Conservation (phyloP, 2,329 filamentous ascomycete species). For the Aspergillus floridensis region DNA sequence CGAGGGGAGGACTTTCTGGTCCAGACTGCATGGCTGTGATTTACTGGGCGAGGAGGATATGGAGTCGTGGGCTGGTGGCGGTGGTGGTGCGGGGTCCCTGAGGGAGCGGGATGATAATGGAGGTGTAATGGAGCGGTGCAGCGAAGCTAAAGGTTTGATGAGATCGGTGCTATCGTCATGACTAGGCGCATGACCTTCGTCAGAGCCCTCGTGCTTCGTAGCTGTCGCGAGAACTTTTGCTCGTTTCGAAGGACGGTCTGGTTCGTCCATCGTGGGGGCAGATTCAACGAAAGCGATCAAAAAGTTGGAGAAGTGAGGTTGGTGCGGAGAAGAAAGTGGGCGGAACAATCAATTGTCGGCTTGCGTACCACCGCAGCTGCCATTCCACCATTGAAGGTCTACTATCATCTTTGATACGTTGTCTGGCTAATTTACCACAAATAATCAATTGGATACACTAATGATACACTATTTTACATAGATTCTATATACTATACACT, state of each 20-base stretch:
- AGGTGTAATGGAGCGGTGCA: constrained; percentile 32
- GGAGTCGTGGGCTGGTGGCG: neutral
- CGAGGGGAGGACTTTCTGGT: constrained; percentile 47
- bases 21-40: neutral
- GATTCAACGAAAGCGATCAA: neutral
- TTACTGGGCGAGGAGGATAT: neutral
- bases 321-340: neutral
- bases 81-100: neutral
- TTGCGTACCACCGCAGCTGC: neutral
- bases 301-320: neutral
- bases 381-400: too few species aligned
- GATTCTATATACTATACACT: neutral
- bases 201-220: neutral
- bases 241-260: constrained; percentile 15
- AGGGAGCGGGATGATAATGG: constrained; percentile 14
- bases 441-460: neutral
- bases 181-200: neutral
- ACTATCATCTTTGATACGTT: too few species aligned
- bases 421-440: neutral
- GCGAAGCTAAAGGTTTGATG: constrained; percentile 21
- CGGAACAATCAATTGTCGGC: neutral
- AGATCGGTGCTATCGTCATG: neutral
- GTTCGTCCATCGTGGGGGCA: constrained; percentile 1
- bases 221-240: constrained; percentile 7
- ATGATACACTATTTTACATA: neutral